Percentiles rank a stretch among this genome's conserved stretches.
Evolutionary conservation across 371 early-diverging fungal genomes (phyloP).

Genomic region (Dinochytrium kinnereticum): DNA sequence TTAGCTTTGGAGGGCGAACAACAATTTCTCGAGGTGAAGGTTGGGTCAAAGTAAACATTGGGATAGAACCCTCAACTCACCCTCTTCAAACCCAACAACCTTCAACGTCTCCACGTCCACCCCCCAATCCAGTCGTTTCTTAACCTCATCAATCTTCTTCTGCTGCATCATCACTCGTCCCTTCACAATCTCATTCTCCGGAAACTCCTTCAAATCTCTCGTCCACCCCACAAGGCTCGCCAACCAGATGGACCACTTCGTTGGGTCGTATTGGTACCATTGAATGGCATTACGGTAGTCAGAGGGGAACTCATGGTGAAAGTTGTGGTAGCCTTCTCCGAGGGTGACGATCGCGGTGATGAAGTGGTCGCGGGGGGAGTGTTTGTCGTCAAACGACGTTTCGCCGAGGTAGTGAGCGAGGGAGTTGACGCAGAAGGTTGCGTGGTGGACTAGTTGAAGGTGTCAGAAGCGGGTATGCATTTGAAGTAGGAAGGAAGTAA

Average conservation of each 20-base stretch:
- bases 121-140: conserved; percentile 75
- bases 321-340: conserved; percentile 65
- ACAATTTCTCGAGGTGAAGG: not conserved
- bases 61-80: not conserved
- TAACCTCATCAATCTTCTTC: conserved; percentile 71
- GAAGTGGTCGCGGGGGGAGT: conserved; percentile 51
- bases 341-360: conserved; percentile 55
- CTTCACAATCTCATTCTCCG: conserved; percentile 87
- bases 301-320: conserved; percentile 94
- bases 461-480: not conserved
- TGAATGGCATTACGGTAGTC: conserved; percentile 95
- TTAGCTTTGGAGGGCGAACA: not conserved
- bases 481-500: not conserved
- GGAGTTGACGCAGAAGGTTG: conserved; percentile 90
- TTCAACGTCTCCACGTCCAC: conserved; percentile 74
- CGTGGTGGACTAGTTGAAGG: conserved; percentile 75
- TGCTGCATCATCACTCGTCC: conserved; percentile 82
- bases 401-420: conserved; percentile 55
- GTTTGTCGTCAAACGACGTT: conserved; percentile 48
- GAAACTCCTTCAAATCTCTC: conserved; percentile 88
- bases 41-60: not conserved
- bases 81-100: conserved; percentile 73
- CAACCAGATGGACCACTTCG: conserved; percentile 88
- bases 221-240: conserved; percentile 75
- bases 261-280: conserved; percentile 92